Evolutionary conservation across 2,329 filamentous ascomycete genomes (phyloP), one percentile per base, ranked within the genome.

Genomic region (Huntiella decipiens): DNA sequence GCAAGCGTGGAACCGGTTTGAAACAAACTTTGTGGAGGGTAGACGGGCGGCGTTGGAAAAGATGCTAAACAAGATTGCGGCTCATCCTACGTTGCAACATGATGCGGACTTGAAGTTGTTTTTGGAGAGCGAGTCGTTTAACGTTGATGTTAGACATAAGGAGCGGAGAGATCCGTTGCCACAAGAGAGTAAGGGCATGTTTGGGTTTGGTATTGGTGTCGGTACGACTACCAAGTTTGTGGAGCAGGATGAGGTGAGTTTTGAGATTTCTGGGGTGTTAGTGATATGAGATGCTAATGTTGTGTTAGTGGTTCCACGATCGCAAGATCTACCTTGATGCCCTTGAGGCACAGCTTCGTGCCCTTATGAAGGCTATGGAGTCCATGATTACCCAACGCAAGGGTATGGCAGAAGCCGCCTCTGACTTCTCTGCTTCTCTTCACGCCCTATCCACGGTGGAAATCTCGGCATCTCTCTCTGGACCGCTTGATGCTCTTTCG

Each of bases 71-170:
- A 96, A 94, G 68, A 91, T 78, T 50, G 85, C 88, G 2, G 74
- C 77, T 8, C 91, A 98, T 60, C 80, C 85, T 5, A 82, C 86
- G 32, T 67, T 98, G 53, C 91, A 96, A 58, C 84, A 94, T 56
- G 91, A 98, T 57, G 78, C 74, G 4, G 91, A 98, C 57, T 64
- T 98, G 51, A 98, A 98, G 66, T 77, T 96, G 4, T 98, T 98
- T 62, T 67, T 98, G 11, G 91, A 98, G 63, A 96, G 87, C 58
- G 91, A 98, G 56, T 71, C 86, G 1, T 95, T 98, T 66, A 95
- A 86, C 56, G 74, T 94, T 34, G 91, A 98, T 56, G 79, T 98
- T 57, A 98, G 96, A 67, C 91, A 98, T 64, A 94, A 94, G 62
- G 88, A 96, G 61, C 78, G 88, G 46, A 80, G 85, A 56, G 86